Percentiles rank a stretch among this genome's conserved stretches.
Evolutionary conservation across 495 filamentous ascomycete genomes (phyloP).

Genomic region (Penicillium waksmanii): DNA sequence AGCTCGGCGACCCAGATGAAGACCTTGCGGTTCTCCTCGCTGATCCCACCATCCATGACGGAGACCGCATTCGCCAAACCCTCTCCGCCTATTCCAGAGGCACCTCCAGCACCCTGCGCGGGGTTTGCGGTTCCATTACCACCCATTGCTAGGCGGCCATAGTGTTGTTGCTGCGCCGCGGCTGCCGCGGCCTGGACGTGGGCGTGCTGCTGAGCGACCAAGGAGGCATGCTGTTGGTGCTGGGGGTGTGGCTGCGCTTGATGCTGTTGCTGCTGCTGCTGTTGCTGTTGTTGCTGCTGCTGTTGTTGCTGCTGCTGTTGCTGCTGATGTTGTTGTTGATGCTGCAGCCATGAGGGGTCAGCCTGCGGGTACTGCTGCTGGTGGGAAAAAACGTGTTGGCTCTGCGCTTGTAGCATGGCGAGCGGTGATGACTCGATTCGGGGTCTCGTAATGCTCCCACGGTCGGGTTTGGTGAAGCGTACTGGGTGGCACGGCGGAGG

Average conservation of each 20-base stretch:
- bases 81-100: slow-evolving; percentile 55
- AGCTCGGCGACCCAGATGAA: slow-evolving; percentile 93
- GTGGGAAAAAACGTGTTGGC: slow-evolving; percentile 69
- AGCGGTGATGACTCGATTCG: slow-evolving; percentile 33
- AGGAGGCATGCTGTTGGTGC: slow-evolving; percentile 53
- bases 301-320: slow-evolving; percentile 44
- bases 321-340: slow-evolving; percentile 55
- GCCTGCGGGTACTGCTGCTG: slow-evolving; percentile 81
- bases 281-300: slow-evolving; percentile 64
- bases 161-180: slow-evolving; percentile 76
- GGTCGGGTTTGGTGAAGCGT: slow-evolving; percentile 15
- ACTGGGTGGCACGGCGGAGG: slow-evolving; percentile 24
- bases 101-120: slow-evolving; percentile 43
- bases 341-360: slow-evolving; percentile 80
- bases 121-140: slow-evolving; percentile 52
- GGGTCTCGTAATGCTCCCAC: slow-evolving; percentile 44
- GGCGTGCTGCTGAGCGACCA: slow-evolving; percentile 58
- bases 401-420: slow-evolving; percentile 57
- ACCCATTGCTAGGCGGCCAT: slow-evolving; percentile 71
- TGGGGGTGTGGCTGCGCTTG: slow-evolving; percentile 65
- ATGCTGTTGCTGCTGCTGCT: slow-evolving; percentile 58
- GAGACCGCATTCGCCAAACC: slow-evolving; percentile 51
- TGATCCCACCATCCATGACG: slow-evolving; percentile 62
- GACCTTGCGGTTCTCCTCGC: slow-evolving; percentile 90
- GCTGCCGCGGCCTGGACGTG: slow-evolving; percentile 65